Evolutionary conservation across 768 basidiomycete species (phyloP).

Genomic region (Lactarius quietus): DNA sequence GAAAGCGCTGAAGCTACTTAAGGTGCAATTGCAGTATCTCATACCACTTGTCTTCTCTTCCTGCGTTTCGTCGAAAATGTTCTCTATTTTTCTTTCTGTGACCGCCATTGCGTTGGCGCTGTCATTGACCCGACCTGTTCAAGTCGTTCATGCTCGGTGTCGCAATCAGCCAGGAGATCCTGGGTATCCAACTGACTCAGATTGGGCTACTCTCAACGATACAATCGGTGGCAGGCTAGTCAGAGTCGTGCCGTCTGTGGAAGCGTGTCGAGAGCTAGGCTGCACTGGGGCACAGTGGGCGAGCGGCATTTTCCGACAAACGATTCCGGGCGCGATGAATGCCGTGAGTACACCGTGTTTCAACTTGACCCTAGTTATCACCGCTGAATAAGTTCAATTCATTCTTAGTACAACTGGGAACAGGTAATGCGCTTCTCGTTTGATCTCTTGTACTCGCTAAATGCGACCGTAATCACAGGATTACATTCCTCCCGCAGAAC

Average conservation of each 20-base stretch:
- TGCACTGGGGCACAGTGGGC: conserved; percentile 23
- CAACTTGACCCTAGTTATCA: neutral
- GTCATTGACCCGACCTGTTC: neutral
- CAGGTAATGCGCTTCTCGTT: conserved; percentile 1
- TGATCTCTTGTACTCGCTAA: neutral
- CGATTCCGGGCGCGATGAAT: conserved; percentile 24
- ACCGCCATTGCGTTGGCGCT: neutral
- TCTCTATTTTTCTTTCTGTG: neutral
- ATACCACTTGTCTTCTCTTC: neutral
- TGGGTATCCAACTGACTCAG: conserved; percentile 12
- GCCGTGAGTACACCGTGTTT: conserved; percentile 6
- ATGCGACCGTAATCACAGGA: conserved; percentile 1
- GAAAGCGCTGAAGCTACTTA: neutral
- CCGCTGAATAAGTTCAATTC: neutral
- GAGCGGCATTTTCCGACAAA: conserved; percentile 20
- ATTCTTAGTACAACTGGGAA: conserved; percentile 24
- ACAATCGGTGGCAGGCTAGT: conserved; percentile 16
- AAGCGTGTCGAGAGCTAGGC: conserved; percentile 6
- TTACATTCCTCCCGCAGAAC: conserved; percentile 9
- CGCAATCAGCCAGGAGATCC: conserved; percentile 25
- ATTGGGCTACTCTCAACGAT: conserved; percentile 22
- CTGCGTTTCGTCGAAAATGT: neutral
- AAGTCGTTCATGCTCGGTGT: conserved; percentile 9
- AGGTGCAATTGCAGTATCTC: neutral
- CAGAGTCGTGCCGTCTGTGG: conserved; percentile 18